phyloP scores from a whole-genome alignment of 2,329 filamentous ascomycete species.

The Talaromyces rugulosus region DNA sequence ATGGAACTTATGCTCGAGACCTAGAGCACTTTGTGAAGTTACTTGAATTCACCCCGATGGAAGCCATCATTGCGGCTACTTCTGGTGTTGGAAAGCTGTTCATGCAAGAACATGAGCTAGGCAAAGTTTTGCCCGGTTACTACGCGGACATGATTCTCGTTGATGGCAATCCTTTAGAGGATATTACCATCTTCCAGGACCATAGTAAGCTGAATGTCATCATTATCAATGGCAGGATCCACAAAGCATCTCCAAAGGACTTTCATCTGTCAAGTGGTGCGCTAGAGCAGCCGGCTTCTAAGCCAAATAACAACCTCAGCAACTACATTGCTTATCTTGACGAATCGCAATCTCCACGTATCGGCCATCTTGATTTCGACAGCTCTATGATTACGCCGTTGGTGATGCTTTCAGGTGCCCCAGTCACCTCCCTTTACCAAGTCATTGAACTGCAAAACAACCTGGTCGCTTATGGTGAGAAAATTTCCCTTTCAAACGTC shows the following conservation, averaged over 20 bases:
- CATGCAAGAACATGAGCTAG: slow-evolving; percentile 34
- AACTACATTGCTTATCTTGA: slow-evolving; percentile 3
- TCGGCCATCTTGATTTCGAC: slow-evolving; percentile 28
- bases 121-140: slow-evolving; percentile 39
- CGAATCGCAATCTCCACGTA: slow-evolving; percentile 16
- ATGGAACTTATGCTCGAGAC: slow-evolving; percentile 47
- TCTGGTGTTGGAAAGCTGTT: slow-evolving; percentile 38
- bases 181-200: slow-evolving; percentile 41
- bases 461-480: slow-evolving; percentile 21
- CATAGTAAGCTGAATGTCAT: slow-evolving; percentile 43
- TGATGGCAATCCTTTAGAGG: slow-evolving; percentile 42
- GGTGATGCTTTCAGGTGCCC: background rate
- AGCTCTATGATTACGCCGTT: background rate
- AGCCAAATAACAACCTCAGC: background rate
- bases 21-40: slow-evolving; percentile 46
- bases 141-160: slow-evolving; percentile 46
- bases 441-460: slow-evolving; percentile 42
- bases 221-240: slow-evolving; percentile 46
- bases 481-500: slow-evolving; percentile 24
- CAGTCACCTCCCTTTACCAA: slow-evolving; percentile 46
- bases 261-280: no score
- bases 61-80: slow-evolving; percentile 44
- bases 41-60: slow-evolving; percentile 42
- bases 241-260: slow-evolving; percentile 31
- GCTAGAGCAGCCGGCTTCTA: no score